These are phyloP conservation scores for Chaetomium sp. DNA, from an alignment of 2,329 filamentous ascomycete species.

Conservation along the genomic window DNA sequence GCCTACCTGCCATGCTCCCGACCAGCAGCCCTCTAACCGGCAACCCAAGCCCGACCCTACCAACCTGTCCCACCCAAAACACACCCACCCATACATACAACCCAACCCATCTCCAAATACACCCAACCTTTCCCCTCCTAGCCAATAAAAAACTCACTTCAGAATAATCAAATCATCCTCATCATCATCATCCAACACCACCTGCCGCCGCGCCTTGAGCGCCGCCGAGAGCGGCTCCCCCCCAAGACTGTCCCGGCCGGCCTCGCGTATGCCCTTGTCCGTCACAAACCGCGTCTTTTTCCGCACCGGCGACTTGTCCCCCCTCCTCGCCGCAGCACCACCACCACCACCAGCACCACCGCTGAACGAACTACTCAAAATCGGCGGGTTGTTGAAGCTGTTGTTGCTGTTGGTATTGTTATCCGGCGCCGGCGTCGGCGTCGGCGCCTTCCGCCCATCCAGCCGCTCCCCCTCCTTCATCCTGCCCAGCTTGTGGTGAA, in stretches of 20 bases:
- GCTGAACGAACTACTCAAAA: not conserved
- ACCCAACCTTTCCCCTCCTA: not conserved
- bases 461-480: slow-evolving; percentile 65
- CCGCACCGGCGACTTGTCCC: slow-evolving; percentile 52
- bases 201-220: slow-evolving; percentile 17
- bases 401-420: not conserved
- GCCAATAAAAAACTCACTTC: slow-evolving; percentile 19
- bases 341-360: slow-evolving; percentile 32
- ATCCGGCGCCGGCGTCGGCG: not conserved
- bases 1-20: slow-evolving; percentile 1
- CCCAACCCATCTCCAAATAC: not conserved
- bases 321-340: slow-evolving; percentile 32
- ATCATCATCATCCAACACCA: slow-evolving; percentile 33
- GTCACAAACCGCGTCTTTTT: slow-evolving; percentile 83
- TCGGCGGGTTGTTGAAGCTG: slow-evolving; percentile 13
- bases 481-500: slow-evolving; percentile 58
- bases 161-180: slow-evolving; percentile 37
- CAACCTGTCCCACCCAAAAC: not conserved
- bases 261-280: slow-evolving; percentile 74
- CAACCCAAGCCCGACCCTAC: not conserved
- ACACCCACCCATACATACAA: not conserved
- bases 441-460: slow-evolving; percentile 22
- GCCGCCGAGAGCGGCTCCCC: slow-evolving; percentile 47
- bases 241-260: slow-evolving; percentile 73
- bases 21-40: not conserved